Conservation (phyloP, 1,284 basidiomycete species). For the Sutorius eximius region DNA sequence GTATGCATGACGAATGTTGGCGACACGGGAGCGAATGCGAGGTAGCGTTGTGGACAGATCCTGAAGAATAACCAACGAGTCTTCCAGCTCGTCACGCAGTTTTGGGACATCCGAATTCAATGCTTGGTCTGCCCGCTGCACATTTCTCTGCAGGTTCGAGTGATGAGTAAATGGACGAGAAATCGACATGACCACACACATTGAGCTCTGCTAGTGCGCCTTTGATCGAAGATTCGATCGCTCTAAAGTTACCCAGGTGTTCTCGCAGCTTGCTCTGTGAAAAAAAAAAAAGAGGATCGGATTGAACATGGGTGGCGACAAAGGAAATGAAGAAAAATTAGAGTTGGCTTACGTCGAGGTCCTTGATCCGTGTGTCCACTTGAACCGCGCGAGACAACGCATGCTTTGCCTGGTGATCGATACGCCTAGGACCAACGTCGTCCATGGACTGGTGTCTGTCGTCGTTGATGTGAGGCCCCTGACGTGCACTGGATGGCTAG, state of each 20-base stretch:
- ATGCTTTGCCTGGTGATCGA: constrained; percentile 48
- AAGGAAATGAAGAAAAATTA: neutral
- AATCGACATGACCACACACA: constrained; percentile 36
- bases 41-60: constrained; percentile 57
- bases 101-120: constrained; percentile 57
- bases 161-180: neutral
- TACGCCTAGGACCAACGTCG: constrained; percentile 2
- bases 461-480: constrained; percentile 8
- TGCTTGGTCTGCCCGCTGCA: constrained; percentile 56
- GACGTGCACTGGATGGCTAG: neutral
- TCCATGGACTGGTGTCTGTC: constrained; percentile 14
- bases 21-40: constrained; percentile 55
- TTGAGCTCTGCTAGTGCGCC: constrained; percentile 59
- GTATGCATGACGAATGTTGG: constrained; percentile 59
- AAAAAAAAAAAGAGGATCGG: neutral
- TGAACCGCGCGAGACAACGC: constrained; percentile 51
- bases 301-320: neutral
- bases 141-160: constrained; percentile 47
- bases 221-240: constrained; percentile 64
- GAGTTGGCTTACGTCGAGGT: constrained; percentile 54
- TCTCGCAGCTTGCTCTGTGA: constrained; percentile 60
- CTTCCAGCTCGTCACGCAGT: constrained; percentile 56
- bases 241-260: constrained; percentile 67
- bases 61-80: constrained; percentile 52
- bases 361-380: constrained; percentile 66